Conservation (phyloP, 129 eudicot species). For the carrot (Daucus carota) region DNA sequence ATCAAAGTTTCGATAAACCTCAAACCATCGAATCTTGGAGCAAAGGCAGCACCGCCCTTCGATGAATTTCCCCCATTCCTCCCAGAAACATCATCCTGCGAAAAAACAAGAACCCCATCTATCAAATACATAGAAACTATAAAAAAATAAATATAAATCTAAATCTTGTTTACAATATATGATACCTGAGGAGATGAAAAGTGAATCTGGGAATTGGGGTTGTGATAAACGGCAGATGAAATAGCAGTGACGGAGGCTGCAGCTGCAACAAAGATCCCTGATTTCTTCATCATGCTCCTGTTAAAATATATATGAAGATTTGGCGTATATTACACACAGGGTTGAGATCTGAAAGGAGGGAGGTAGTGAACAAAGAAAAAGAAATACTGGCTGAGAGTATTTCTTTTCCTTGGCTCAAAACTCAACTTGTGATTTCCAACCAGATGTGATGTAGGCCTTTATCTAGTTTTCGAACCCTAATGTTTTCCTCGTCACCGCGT, state of each 20-base stretch:
- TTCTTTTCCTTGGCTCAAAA: neutral
- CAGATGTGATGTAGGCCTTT: neutral
- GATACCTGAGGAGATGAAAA: constrained; percentile 3
- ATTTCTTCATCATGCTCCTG: neutral
- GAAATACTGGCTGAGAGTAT: neutral
- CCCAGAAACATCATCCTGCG: neutral
- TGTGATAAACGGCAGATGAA: neutral
- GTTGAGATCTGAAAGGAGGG: neutral
- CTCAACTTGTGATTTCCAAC: neutral
- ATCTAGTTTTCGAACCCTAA: neutral
- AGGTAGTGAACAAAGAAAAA: neutral
- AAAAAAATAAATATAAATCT: neutral
- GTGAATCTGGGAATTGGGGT: neutral
- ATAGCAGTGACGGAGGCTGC: neutral
- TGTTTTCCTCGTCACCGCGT: neutral
- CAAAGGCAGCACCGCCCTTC: neutral
- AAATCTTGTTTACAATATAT: neutral
- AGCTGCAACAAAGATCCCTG: neutral
- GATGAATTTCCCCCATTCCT: neutral
- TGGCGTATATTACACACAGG: no score
- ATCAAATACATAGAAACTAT: no score
- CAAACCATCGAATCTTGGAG: constrained; percentile 2
- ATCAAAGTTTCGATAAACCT: neutral
- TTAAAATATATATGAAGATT: no score
- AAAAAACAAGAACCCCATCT: neutral